These are phyloP conservation scores for Castanea mollissima DNA, from an alignment of 306 rosid species.

Conservation along the genomic window DNA sequence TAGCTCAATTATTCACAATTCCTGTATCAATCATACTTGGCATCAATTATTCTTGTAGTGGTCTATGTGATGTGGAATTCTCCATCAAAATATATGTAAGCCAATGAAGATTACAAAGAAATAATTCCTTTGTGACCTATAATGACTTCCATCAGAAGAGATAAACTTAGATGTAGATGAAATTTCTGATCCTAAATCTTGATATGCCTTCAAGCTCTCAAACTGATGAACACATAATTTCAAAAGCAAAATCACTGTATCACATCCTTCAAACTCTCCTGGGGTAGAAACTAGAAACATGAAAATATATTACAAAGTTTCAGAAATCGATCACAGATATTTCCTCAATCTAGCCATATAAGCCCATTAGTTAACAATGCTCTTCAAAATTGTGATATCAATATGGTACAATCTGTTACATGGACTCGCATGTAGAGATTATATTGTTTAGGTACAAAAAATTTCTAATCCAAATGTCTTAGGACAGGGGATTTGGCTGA, in stretches of 20 bases:
- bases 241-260: constrained; percentile 4
- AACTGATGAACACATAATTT: constrained; percentile 15
- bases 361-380: constrained; percentile 3
- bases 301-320: neutral
- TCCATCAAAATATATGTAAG: neutral
- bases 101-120: constrained; percentile 3
- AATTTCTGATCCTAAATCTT: constrained; percentile 15
- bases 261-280: constrained; percentile 3
- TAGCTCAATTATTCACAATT: constrained; percentile 16
- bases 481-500: too few species aligned
- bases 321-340: neutral
- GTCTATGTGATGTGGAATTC: neutral
- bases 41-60: neutral
- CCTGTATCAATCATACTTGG: constrained; percentile 16
- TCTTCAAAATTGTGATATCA: neutral
- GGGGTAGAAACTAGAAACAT: neutral
- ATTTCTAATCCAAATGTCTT: too few species aligned
- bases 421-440: neutral
- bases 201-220: constrained; percentile 4
- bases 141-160: constrained; percentile 12
- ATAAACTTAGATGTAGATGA: constrained; percentile 11
- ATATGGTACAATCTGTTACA: neutral
- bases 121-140: constrained; percentile 1
- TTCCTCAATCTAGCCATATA: neutral
- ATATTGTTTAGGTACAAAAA: neutral